These are phyloP conservation scores for Salix viminalis DNA, from an alignment of 345 rosid species.

Conservation along the genomic window DNA sequence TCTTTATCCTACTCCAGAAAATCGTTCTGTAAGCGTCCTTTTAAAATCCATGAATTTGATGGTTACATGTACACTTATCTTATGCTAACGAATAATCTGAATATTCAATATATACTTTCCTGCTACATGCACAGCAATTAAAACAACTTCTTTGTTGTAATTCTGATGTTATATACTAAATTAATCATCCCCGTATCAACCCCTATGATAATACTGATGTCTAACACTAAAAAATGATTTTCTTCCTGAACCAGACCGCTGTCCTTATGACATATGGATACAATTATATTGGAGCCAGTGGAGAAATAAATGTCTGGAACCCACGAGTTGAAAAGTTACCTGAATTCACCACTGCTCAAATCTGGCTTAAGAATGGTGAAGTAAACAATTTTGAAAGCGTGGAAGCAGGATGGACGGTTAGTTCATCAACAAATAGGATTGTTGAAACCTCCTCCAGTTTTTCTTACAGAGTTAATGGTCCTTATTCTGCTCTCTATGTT, in stretches of 20 bases:
- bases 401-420: conserved; percentile 54
- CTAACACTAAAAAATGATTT: background rate
- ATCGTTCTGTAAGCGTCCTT: conserved; percentile 35
- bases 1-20: background rate
- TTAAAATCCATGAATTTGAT: background rate
- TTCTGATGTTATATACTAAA: too few species aligned
- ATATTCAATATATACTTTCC: too few species aligned
- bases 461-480: background rate
- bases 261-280: conserved; percentile 22
- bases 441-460: background rate
- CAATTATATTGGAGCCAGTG: conserved; percentile 36
- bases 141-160: too few species aligned
- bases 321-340: conserved; percentile 22
- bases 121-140: too few species aligned
- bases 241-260: conserved; percentile 28
- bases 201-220: too few species aligned
- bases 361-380: conserved; percentile 39
- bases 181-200: too few species aligned
- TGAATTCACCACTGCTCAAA: conserved; percentile 40
- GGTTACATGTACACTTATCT: too few species aligned
- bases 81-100: too few species aligned
- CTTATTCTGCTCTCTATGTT: background rate
- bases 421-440: background rate
- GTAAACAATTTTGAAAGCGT: conserved; percentile 26
- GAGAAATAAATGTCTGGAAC: conserved; percentile 50